Conservation (phyloP, 345 rosid species). For the Geranium rotundifolium region DNA sequence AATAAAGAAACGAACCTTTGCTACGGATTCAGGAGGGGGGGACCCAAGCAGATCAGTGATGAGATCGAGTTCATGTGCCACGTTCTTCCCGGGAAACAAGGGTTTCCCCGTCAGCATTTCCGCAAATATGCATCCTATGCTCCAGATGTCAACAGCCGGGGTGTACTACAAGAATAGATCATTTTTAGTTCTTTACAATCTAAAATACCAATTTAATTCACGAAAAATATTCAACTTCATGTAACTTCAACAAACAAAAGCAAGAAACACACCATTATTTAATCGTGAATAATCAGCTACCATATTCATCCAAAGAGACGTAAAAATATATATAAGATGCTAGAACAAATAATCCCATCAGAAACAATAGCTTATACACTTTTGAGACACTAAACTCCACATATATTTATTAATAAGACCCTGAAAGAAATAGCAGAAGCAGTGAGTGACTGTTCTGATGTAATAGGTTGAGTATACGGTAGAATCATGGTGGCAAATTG, state of each 20-base stretch:
- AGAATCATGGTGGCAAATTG: no score
- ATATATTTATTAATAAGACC: no score
- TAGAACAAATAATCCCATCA: not conserved
- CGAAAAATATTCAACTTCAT: not conserved
- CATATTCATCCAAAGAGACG: not conserved
- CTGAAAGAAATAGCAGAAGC: no score
- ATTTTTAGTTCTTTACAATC: not conserved
- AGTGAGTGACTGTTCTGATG: no score
- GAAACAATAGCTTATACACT: not conserved
- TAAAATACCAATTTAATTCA: not conserved
- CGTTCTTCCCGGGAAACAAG: conserved; percentile 93
- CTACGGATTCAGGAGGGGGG: conserved; percentile 59
- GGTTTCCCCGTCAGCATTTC: conserved; percentile 89
- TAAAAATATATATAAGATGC: not conserved
- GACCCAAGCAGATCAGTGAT: conserved; percentile 97
- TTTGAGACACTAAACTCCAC: no score
- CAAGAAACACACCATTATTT: not conserved
- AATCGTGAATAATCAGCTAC: not conserved
- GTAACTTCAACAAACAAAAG: no score
- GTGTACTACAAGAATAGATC: conserved; percentile 63
- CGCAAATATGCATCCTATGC: conserved; percentile 96
- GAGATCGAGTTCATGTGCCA: conserved; percentile 77
- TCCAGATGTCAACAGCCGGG: conserved; percentile 97
- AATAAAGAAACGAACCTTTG: conserved; percentile 50
- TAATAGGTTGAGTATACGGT: no score